phyloP scores from a whole-genome alignment of 2,329 filamentous ascomycete genomes.

The Zasmidium cellare region DNA sequence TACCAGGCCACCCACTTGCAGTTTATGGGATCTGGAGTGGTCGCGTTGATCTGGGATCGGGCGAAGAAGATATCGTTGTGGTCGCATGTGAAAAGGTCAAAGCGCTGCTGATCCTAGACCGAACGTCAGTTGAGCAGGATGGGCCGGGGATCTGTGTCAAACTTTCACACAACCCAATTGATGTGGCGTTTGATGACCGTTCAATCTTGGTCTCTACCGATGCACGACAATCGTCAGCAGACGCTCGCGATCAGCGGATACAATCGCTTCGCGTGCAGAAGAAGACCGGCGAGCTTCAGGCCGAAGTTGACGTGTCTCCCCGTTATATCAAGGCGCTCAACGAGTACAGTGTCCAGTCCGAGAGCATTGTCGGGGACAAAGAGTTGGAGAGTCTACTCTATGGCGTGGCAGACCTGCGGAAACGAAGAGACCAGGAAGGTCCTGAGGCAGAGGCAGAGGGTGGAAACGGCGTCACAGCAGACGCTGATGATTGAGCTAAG shows the following conservation, averaged over 20 bases:
- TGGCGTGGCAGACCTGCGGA: slow-evolving; percentile 50
- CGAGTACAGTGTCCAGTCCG: slow-evolving; percentile 7
- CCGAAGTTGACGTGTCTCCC: neutral
- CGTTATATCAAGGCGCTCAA: slow-evolving; percentile 21
- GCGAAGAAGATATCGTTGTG: slow-evolving; percentile 28
- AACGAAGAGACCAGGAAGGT: slow-evolving; percentile 37
- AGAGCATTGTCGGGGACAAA: slow-evolving; percentile 35
- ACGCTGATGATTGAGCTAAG: neutral
- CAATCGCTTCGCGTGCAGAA: neutral
- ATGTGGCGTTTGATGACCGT: slow-evolving; percentile 9
- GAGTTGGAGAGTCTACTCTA: slow-evolving; percentile 48
- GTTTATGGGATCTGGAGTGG: slow-evolving; percentile 54
- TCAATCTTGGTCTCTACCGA: slow-evolving; percentile 14
- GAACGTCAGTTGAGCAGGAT: neutral
- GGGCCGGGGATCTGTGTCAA: neutral
- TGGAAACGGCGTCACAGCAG: neutral
- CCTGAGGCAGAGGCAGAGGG: slow-evolving; percentile 4
- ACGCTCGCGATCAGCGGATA: neutral
- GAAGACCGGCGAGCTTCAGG: neutral
- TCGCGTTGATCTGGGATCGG: slow-evolving; percentile 10
- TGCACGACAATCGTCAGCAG: slow-evolving; percentile 1
- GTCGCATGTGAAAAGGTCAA: slow-evolving; percentile 50
- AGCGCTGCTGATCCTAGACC: slow-evolving; percentile 58
- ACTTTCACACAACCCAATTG: slow-evolving; percentile 6
- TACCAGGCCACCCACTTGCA: slow-evolving; percentile 31